Conservation (phyloP, 352 stramenopile species). For the Lagenidium sp. region DNA sequence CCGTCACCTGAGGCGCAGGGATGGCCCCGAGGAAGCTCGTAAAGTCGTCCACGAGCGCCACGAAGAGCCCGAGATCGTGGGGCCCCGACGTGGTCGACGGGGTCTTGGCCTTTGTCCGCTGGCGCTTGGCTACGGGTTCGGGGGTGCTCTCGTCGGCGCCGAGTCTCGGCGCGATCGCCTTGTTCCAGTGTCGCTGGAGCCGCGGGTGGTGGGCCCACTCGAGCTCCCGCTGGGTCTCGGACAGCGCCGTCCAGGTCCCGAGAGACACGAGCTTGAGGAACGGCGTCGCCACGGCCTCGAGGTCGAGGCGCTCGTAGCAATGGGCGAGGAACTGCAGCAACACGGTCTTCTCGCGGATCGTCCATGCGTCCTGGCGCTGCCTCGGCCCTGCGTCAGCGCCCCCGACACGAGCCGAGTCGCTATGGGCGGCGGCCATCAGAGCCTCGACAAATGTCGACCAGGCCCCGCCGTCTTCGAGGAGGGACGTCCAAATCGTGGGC, state of each 20-base stretch:
- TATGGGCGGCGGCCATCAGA: no score
- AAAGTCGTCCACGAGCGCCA: slow-evolving; percentile 36
- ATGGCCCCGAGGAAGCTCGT: no score
- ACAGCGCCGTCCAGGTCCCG: slow-evolving; percentile 48
- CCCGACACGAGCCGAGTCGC: no score
- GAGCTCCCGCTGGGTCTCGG: slow-evolving; percentile 38
- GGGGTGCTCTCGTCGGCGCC: slow-evolving; percentile 6
- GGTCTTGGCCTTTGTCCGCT: no score
- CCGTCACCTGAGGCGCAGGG: no score
- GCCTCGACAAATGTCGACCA: no score
- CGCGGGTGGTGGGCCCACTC: slow-evolving; percentile 61
- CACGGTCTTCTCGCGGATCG: slow-evolving; percentile 35
- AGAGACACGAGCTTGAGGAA: slow-evolving; percentile 63
- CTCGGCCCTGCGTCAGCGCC: slow-evolving; percentile 1
- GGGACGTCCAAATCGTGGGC: no score
- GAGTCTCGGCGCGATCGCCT: slow-evolving; percentile 15
- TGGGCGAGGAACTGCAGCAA: slow-evolving; percentile 53
- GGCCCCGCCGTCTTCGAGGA: no score
- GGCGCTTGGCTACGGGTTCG: not conserved
- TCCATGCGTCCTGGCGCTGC: slow-evolving; percentile 14
- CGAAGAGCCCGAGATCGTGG: slow-evolving; percentile 24
- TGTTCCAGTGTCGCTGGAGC: slow-evolving; percentile 52
- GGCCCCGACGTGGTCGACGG: not conserved
- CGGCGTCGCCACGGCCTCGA: slow-evolving; percentile 30
- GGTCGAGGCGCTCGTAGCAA: slow-evolving; percentile 50